Base-by-base conservation (phyloP, 2,329 filamentous ascomycete species). In the Neonectria sp. region DNA sequence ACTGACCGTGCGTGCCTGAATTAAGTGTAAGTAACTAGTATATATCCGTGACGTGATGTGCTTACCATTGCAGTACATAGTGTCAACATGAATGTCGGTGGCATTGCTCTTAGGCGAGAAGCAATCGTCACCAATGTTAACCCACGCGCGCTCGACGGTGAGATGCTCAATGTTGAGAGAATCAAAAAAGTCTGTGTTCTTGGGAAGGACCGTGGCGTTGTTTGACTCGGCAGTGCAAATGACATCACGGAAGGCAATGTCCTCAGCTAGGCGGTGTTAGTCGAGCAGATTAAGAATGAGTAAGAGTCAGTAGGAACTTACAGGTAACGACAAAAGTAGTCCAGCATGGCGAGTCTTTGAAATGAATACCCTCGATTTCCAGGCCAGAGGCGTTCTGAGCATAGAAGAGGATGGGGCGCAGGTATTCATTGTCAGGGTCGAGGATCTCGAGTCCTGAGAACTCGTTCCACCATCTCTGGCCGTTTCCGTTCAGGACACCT, bases 61-160 rank as follows among this genome's bases (percentile, higher is more conserved):
- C 3, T 49, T 63, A 72, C 73, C 73, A 6, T 75, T 75, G 55
- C 73, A 75, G 67, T 73, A 73, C 71, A 73, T 73, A 46, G 69
- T 71, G 43, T 73, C 63, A 15, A 75, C 72, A 8, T 75, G 63
- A 21, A 75, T 35, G 17, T 75, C 67, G 0, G 71, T 68, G 11
- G 69, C 72, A 17, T 74, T 75, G 65, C 71, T 75, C 60, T 75
- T 75, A 15, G 73, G 73, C 4, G 73, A 75, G 66, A 75, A 75
- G 55, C 73, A 75, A 12, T 75, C 73, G 6, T 75, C 73, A 2
- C 71, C 73, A 52, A 75, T 75, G 24, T 75, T 67, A 25, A 75
- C 72, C 73, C 73, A 75, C 0, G 72, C 35, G 27, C 73, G 67
- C 58, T 75, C 72, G 1, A 75, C 71, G 0, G 60, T 65, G n/a